Base-by-base conservation (phyloP, 208 protist species). In the Kentomonas sorsogonicus region DNA sequence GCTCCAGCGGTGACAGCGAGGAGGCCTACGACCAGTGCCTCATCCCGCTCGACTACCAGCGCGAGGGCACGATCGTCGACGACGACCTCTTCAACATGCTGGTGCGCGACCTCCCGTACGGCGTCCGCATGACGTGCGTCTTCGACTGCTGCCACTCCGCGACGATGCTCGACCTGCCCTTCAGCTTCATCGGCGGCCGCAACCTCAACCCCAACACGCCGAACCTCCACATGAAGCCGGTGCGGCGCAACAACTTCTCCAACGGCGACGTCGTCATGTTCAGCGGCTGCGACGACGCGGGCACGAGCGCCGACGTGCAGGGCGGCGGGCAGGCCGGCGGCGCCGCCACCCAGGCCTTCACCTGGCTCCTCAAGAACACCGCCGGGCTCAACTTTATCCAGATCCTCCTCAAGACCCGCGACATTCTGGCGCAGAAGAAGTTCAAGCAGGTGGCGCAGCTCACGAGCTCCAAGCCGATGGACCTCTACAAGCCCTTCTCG, bases 121-220 rank as follows among this genome's bases (percentile, higher is more conserved):
- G 87, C 6, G 78, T 81, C 39, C 82, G 85, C 54, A 79, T 97
- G 83, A 96, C 91, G 13, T 81, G 77, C 29, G 79, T 97, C 40
- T 97, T 97, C 63, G 94, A 97, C 66, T 96, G 91, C 69, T 97
- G 94, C 57, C 94, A 97, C 70, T 93, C 84, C 2, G 91, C 87
- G 36, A 85, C 85, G 2, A 76, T 94, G 67, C 72, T 96, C 27
- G 91, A 96, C 63, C 76, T 96, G 29, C 90, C 90, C 11, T 96
- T 86, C 68, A 79, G 66, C 30, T 96, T 92, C 66, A 73, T 90
- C 7, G 85, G 69, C 5, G 33, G 69, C 5, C 39, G 63, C 52
- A 13, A 53, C 43, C 13, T 53, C 52, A 44, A 44, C 38, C 20
- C 26, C 31, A 18, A 36, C 34, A 53, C 51, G 23, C 10, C 33